These are phyloP conservation scores for Globisporangium splendens DNA, from an alignment of 352 stramenopile species.

Conservation along the genomic window DNA sequence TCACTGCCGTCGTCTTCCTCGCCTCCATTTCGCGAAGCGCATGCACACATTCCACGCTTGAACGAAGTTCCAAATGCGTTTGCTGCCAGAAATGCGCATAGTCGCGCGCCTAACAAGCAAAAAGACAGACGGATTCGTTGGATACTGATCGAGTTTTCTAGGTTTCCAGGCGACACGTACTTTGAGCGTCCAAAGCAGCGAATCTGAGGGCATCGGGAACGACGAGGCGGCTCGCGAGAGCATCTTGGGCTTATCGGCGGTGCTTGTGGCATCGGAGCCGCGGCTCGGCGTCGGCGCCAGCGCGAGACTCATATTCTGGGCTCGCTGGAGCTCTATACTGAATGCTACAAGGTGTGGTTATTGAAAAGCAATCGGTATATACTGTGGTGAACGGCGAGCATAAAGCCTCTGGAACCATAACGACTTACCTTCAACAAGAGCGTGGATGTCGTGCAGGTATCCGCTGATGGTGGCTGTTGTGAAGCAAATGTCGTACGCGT, in stretches of 20 bases:
- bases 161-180: neutral
- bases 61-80: constrained; percentile 20
- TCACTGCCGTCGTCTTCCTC: constrained; percentile 15
- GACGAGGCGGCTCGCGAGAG: constrained; percentile 10
- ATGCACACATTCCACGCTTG: constrained; percentile 25
- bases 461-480: constrained; percentile 51
- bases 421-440: constrained; percentile 34
- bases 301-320: neutral
- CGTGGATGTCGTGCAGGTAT: constrained; percentile 51
- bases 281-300: neutral
- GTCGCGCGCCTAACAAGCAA: constrained; percentile 27
- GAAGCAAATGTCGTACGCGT: constrained; percentile 60
- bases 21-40: constrained; percentile 32
- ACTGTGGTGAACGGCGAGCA: no score
- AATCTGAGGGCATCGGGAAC: constrained; percentile 6
- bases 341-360: neutral
- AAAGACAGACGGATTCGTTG: no score
- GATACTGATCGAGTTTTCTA: no score
- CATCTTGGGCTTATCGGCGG: constrained; percentile 14
- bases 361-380: neutral
- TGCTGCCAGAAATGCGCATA: constrained; percentile 46
- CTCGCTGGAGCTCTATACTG: constrained; percentile 5
- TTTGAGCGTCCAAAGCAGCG: constrained; percentile 15
- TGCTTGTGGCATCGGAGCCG: neutral
- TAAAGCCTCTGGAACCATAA: no score